These are phyloP conservation scores for Chaetomium globosum DNA, from an alignment of 2,329 filamentous ascomycete species.

Conservation along the genomic window DNA sequence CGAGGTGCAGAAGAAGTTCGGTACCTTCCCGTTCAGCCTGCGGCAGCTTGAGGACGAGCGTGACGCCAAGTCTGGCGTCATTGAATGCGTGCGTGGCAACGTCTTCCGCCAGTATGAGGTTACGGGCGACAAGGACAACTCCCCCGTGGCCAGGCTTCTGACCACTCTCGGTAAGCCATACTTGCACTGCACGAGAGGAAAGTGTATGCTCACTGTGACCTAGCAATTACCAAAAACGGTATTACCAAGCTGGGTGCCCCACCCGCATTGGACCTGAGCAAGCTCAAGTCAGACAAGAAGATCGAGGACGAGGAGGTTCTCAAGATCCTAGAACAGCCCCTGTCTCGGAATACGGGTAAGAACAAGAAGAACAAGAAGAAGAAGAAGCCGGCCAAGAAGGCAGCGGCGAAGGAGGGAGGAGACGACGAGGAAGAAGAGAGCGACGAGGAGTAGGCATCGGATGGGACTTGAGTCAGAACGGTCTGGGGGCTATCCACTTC, in stretches of 20 bases:
- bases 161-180: conserved; percentile 80
- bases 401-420: conserved; percentile 38
- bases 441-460: conserved; percentile 43
- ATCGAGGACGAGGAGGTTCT: conserved; percentile 94
- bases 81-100: conserved; percentile 91
- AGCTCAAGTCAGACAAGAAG: conserved; percentile 95
- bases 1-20: conserved; percentile 96
- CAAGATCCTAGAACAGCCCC: conserved; percentile 87
- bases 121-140: conserved; percentile 86
- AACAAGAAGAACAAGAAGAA: conserved; percentile 88
- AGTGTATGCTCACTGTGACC: conserved; percentile 35
- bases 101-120: conserved; percentile 96
- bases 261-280: conserved; percentile 72
- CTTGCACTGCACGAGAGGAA: conserved; percentile 8
- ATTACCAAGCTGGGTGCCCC: conserved; percentile 82
- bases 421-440: conserved; percentile 41
- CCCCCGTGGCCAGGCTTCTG: conserved; percentile 82
- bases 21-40: conserved; percentile 95
- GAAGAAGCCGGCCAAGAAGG: conserved; percentile 60
- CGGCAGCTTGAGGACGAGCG: conserved; percentile 96
- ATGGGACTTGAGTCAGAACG: background rate
- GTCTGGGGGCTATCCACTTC: background rate
- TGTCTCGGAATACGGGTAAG: conserved; percentile 84
- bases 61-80: conserved; percentile 89
- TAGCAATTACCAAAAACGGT: conserved; percentile 97